These are phyloP conservation scores for Pterula multifida DNA, from an alignment of 1,284 basidiomycete genomes.

Conservation along the genomic window DNA sequence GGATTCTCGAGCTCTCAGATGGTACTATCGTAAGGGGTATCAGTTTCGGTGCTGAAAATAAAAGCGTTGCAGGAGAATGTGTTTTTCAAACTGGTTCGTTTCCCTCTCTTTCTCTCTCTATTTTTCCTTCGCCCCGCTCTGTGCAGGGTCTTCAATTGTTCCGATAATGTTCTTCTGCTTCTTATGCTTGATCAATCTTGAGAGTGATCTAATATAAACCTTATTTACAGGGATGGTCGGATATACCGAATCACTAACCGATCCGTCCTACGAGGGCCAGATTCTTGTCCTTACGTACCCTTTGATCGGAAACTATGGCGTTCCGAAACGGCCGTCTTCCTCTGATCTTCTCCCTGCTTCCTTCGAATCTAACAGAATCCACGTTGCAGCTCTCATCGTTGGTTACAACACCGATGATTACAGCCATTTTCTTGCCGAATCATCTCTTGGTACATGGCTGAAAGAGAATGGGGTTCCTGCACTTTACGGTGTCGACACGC, in stretches of 20 bases:
- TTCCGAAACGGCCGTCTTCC: conserved; percentile 60
- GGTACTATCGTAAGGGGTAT: conserved; percentile 84
- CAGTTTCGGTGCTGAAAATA: conserved; percentile 87
- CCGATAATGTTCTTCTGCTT: conserved; percentile 1
- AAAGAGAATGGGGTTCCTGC: conserved; percentile 94
- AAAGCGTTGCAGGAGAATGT: conserved; percentile 94
- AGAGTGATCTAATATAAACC: conserved; percentile 6
- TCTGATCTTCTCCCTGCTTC: conserved; percentile 60
- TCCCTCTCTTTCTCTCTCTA: conserved; percentile 8
- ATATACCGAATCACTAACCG: conserved; percentile 96
- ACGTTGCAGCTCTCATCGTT: conserved; percentile 85
- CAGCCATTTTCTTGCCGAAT: conserved; percentile 89
- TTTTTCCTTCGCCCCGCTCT: conserved; percentile 2
- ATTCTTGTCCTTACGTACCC: conserved; percentile 98
- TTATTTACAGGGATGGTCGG: conserved; percentile 84
- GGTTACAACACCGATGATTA: conserved; percentile 93
- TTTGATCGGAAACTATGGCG: conserved; percentile 95
- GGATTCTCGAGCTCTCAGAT: conserved; percentile 85
- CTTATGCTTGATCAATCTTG: neutral
- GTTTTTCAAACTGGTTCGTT: conserved; percentile 97
- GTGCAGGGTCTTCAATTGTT: conserved; percentile 7
- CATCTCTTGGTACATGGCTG: conserved; percentile 86
- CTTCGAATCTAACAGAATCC: conserved; percentile 94
- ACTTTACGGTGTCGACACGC: conserved; percentile 94
- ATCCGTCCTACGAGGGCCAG: conserved; percentile 97